Evolutionary conservation across 2,329 filamentous ascomycete genomes (phyloP).

Genomic region (Scytalidium sp.): DNA sequence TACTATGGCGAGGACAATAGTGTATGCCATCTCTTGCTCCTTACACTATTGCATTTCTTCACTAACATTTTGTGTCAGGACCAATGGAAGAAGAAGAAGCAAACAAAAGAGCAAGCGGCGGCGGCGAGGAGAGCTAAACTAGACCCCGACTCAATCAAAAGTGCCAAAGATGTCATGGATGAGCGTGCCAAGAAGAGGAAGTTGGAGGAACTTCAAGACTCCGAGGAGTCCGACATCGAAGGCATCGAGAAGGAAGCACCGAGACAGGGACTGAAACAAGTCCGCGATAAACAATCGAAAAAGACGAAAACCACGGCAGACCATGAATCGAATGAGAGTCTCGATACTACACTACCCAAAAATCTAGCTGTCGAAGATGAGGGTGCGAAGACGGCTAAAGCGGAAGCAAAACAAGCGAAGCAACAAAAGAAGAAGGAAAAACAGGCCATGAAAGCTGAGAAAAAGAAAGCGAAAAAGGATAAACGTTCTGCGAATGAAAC

Average conservation of each 20-base stretch:
- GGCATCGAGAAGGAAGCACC: slow-evolving; percentile 60
- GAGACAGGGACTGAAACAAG: slow-evolving; percentile 57
- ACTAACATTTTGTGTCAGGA: slow-evolving; percentile 51
- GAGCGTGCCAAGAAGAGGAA: slow-evolving; percentile 82
- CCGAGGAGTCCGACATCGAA: slow-evolving; percentile 43
- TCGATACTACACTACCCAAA: slow-evolving; percentile 8
- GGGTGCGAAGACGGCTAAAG: slow-evolving; percentile 27
- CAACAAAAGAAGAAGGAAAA: slow-evolving; percentile 29
- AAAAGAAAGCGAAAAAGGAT: slow-evolving; percentile 35
- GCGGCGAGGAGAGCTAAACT: slow-evolving; percentile 85
- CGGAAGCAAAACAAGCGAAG: slow-evolving; percentile 23
- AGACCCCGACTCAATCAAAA: slow-evolving; percentile 86
- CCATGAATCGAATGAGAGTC: slow-evolving; percentile 14
- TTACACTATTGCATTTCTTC: not conserved
- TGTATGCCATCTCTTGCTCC: slow-evolving; percentile 39
- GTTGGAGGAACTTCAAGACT: slow-evolving; percentile 56
- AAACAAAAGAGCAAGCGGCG: slow-evolving; percentile 84
- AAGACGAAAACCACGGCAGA: slow-evolving; percentile 49
- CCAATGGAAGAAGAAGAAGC: slow-evolving; percentile 94
- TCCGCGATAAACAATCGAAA: slow-evolving; percentile 38
- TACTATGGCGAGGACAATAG: slow-evolving; percentile 70
- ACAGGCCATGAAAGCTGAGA: slow-evolving; percentile 42
- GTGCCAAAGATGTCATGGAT: slow-evolving; percentile 89
- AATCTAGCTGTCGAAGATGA: slow-evolving; percentile 34
- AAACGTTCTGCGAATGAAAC: slow-evolving; percentile 25